Evolutionary conservation across 805 yeast genomes (phyloP).

Genomic region (Zygosaccharomyces kombuchaensis): DNA sequence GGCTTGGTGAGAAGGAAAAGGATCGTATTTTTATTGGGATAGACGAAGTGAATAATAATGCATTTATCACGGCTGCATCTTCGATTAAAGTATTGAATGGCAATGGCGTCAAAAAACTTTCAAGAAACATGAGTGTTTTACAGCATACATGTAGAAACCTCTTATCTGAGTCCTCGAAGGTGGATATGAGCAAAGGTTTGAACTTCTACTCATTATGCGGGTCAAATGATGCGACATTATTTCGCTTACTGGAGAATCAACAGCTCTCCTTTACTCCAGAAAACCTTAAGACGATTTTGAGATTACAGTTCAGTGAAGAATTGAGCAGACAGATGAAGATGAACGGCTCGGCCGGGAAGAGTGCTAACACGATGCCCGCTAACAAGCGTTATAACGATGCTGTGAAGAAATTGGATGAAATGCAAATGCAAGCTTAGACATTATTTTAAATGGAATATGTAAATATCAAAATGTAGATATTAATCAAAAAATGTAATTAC

Average conservation of each 20-base stretch:
- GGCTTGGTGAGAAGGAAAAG: slow-evolving; percentile 18
- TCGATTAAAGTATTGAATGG: slow-evolving; percentile 25
- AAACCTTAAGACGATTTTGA: slow-evolving; percentile 28
- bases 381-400: slow-evolving; percentile 31
- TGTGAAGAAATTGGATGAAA: slow-evolving; percentile 16
- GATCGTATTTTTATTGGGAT: slow-evolving; percentile 27
- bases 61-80: slow-evolving; percentile 26
- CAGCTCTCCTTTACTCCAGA: slow-evolving; percentile 16
- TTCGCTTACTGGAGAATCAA: slow-evolving; percentile 18
- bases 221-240: slow-evolving; percentile 20
- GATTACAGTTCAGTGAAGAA: slow-evolving; percentile 33
- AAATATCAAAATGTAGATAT: background rate
- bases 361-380: slow-evolving; percentile 22
- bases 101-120: slow-evolving; percentile 31
- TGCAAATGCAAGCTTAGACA: slow-evolving; percentile 2
- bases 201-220: slow-evolving; percentile 25
- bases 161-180: slow-evolving; percentile 19
- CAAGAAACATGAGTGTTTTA: slow-evolving; percentile 30
- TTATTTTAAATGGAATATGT: background rate
- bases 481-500: background rate
- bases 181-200: slow-evolving; percentile 24
- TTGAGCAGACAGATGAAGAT: slow-evolving; percentile 22
- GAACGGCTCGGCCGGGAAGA: slow-evolving; percentile 14
- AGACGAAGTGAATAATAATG: slow-evolving; percentile 21
- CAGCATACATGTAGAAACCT: slow-evolving; percentile 31